These are phyloP conservation scores for Populus pruinosa DNA, from an alignment of 345 rosid genomes.

Conservation along the genomic window DNA sequence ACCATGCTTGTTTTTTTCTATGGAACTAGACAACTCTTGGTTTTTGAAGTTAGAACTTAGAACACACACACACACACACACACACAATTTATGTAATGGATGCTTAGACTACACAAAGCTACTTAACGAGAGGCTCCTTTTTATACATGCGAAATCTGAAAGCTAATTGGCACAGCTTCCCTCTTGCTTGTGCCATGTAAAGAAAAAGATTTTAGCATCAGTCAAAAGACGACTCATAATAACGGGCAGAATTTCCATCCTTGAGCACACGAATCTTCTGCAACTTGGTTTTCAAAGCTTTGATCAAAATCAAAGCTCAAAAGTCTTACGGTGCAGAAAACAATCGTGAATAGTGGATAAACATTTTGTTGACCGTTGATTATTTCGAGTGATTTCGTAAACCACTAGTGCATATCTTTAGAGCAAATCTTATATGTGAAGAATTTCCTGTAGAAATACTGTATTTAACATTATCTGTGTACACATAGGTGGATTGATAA, in stretches of 20 bases:
- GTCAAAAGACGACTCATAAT: not conserved
- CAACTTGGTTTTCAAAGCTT: not conserved
- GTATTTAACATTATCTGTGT: not conserved
- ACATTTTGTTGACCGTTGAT: not conserved
- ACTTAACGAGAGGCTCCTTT: not conserved
- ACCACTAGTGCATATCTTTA: not conserved
- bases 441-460: not conserved
- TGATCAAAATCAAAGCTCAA: not conserved
- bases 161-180: not conserved
- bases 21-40: not conserved
- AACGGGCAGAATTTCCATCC: not conserved
- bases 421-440: not conserved
- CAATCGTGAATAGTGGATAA: not conserved
- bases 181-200: not conserved
- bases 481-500: not conserved
- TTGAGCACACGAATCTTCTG: not conserved
- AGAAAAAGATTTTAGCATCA: not conserved
- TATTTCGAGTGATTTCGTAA: not conserved
- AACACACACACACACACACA: not conserved
- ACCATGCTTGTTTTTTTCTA: not conserved
- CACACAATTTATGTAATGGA: too few relatives aligned
- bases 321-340: conserved; percentile 3
- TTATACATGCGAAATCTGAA: not conserved
- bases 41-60: not conserved
- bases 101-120: not conserved